Conservation (phyloP, 345 rosid species). For the Dipteronia sinensis region DNA sequence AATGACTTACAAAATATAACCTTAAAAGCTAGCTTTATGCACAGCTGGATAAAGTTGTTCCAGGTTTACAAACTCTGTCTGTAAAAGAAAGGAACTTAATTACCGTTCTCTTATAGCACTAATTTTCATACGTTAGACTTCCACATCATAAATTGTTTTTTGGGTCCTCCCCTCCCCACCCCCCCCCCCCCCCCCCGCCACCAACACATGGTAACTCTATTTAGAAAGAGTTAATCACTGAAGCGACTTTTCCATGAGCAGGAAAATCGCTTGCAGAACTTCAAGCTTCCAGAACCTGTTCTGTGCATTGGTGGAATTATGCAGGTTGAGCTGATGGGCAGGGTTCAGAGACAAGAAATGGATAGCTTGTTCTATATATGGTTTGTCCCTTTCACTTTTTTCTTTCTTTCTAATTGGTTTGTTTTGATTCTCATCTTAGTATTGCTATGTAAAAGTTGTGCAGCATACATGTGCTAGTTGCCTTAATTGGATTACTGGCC, state of each 20-base stretch:
- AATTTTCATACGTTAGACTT: background rate
- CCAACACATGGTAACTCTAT: conserved; percentile 6
- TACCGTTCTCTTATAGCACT: background rate
- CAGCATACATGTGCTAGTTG: background rate
- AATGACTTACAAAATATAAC: background rate
- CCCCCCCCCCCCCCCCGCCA: too few species aligned
- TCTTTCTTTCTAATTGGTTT: background rate
- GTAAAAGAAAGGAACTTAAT: background rate
- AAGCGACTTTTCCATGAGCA: conserved; percentile 36
- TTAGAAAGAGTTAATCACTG: background rate
- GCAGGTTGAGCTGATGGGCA: conserved; percentile 80
- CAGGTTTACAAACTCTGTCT: background rate
- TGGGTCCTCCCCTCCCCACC: too few species aligned
- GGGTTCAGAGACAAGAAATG: conserved; percentile 83
- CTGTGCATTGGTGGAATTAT: conserved; percentile 82
- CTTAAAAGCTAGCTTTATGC: background rate
- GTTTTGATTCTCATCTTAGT: background rate
- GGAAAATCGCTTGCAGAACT: conserved; percentile 75
- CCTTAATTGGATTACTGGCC: background rate
- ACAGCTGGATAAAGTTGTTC: background rate
- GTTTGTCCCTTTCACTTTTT: conserved; percentile 37
- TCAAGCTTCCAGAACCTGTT: conserved; percentile 86
- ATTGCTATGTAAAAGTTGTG: background rate
- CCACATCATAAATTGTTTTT: background rate
- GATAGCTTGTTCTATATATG: conserved; percentile 86